Evolutionary conservation across 345 rosid species (phyloP), one percentile per base, ranked within the genome.

Genomic region (Aurinia saxatilis): DNA sequence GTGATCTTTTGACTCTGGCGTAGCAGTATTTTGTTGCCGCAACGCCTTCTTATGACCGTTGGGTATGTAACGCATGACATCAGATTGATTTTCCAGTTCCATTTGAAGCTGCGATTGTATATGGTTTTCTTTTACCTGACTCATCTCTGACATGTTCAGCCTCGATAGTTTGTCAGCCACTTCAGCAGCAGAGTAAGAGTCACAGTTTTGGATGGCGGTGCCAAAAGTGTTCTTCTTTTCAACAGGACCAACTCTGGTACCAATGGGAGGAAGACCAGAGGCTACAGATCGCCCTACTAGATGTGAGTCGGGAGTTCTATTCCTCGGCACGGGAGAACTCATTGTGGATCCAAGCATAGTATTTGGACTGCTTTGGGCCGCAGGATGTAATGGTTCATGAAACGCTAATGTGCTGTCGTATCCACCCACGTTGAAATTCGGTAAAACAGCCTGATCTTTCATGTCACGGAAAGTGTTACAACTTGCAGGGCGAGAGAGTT

Each of bases 261-360:
- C 96, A 19, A 76, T 77, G 35, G 82, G 87, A 45, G 90, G 89
- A 64, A 82, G 83, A 58, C 82, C 81, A 58, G 78, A 71, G 64
- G 78, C 76, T 29, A 82, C 40, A 45, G 85, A 75, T 73, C 91
- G 72, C 45, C 84, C 91, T 31, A 52, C 68, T 36, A 80, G 56
- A 71, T 82, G 79, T 33, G 77, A 75, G 53, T 93, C 97, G 63
- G 95, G 84, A 57, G 86, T 82, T 71, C 80, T 73, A 70, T 80
- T 87, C 70, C 91, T 82, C 8, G 93, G 77, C 25, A 82, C 72
- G 45, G 83, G 81, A 65, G 93, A 75, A 64, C 80, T 86, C 61
- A 79, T 55, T 48, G 78, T 75, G 64, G 92, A 69, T 53, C 84
- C 82, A 17, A 65, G 54, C 46, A 74, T 74, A 45, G 79, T 63